phyloP scores from a whole-genome alignment of 2,329 filamentous ascomycete genomes.

The Aspergillus ibericus region DNA sequence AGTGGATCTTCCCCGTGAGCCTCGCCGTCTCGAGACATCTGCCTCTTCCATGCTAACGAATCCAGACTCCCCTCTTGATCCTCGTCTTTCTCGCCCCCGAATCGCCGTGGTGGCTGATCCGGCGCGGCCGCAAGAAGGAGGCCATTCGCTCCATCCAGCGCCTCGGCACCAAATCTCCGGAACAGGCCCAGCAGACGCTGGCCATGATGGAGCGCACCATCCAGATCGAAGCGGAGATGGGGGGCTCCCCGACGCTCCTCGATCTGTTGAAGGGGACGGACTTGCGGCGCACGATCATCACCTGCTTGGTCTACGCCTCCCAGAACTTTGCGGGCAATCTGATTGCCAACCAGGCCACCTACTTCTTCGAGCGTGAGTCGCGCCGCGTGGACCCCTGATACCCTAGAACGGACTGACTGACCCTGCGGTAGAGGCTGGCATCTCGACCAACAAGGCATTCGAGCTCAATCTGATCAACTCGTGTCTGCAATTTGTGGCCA shows the following conservation, averaged over 20 bases:
- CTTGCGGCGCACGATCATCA: conserved; percentile 32
- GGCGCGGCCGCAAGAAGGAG: conserved; percentile 26
- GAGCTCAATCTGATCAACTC: conserved; percentile 31
- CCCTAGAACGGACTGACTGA: conserved; percentile 10
- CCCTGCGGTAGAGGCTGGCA: conserved; percentile 29
- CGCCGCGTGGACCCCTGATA: not conserved
- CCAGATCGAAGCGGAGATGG: conserved; percentile 31
- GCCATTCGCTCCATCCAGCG: conserved; percentile 27
- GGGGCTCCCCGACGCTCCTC: conserved; percentile 27
- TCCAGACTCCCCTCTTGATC: conserved; percentile 29
- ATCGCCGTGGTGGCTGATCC: conserved; percentile 32
- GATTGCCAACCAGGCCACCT: conserved; percentile 63
- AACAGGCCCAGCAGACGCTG: conserved; percentile 21
- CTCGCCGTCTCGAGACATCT: too few species aligned
- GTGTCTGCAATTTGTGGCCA: conserved; percentile 38
- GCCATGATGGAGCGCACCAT: conserved; percentile 38
- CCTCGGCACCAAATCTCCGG: conserved; percentile 19
- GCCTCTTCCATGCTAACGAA: not conserved
- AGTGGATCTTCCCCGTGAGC: conserved; percentile 34
- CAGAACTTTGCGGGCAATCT: conserved; percentile 60
- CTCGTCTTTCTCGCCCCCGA: conserved; percentile 30
- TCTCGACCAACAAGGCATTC: conserved; percentile 26
- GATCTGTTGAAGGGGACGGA: conserved; percentile 37
- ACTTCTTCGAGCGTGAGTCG: conserved; percentile 53
- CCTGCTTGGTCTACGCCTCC: conserved; percentile 33